Conservation (phyloP, 1,284 basidiomycete genomes). For the Apiotrichum akiyoshidainum region DNA sequence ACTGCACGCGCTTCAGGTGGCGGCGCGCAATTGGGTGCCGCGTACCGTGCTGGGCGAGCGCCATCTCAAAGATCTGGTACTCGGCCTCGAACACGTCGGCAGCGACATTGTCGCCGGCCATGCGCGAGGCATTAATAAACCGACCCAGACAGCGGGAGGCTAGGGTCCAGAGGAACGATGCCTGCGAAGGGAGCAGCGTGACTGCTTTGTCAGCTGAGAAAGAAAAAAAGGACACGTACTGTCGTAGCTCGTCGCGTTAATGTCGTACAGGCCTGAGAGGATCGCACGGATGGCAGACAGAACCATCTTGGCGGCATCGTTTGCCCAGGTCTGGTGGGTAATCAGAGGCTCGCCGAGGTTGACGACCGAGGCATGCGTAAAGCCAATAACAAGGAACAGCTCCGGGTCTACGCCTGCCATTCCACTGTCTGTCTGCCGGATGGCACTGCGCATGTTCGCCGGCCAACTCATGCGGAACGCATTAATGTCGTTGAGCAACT, state of each 20-base stretch:
- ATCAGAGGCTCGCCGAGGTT: conserved; percentile 39
- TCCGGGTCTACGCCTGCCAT: conserved; percentile 31
- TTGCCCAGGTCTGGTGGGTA: conserved; percentile 36
- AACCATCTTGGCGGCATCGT: conserved; percentile 37
- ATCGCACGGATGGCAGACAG: conserved; percentile 42
- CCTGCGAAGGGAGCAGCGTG: conserved; percentile 29
- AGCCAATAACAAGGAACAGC: conserved; percentile 30
- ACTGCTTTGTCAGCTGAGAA: conserved; percentile 20
- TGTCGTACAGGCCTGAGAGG: conserved; percentile 43
- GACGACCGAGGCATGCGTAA: conserved; percentile 35
- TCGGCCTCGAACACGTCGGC: conserved; percentile 39
- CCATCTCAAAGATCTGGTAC: conserved; percentile 39
- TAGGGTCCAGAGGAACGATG: conserved; percentile 31
- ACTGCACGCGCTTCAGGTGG: conserved; percentile 34
- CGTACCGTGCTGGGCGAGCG: conserved; percentile 29
- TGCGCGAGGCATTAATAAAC: conserved; percentile 35
- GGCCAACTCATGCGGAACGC: conserved; percentile 38
- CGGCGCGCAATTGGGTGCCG: conserved; percentile 33
- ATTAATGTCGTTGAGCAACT: conserved; percentile 35
- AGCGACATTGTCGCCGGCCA: conserved; percentile 29
- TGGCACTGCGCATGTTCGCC: conserved; percentile 30
- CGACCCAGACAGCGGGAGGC: conserved; percentile 30
- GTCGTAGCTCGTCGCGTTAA: conserved; percentile 42
- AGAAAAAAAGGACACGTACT: conserved; percentile 18
- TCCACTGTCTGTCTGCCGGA: conserved; percentile 16